Evolutionary conservation across 108 stramenopile species (phyloP).

Genomic region (Fistulifera pelliculosa): DNA sequence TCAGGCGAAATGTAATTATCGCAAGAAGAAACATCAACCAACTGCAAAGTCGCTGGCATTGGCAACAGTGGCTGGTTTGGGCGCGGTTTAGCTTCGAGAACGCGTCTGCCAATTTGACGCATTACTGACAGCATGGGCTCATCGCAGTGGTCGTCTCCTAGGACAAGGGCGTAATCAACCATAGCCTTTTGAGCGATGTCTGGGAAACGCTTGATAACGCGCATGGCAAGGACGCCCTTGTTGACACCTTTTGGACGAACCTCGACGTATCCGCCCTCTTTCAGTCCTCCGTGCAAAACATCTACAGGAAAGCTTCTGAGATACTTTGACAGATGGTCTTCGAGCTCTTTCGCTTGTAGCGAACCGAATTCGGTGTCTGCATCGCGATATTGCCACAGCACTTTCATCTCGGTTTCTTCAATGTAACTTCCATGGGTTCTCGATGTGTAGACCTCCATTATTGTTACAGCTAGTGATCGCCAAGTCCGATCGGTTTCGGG

Average conservation of each 20-base stretch:
- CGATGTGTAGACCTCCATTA: constrained; percentile 92
- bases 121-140: constrained; percentile 93
- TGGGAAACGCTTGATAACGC: constrained; percentile 57
- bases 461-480: constrained; percentile 73
- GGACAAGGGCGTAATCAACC: constrained; percentile 77
- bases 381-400: constrained; percentile 94
- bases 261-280: constrained; percentile 84
- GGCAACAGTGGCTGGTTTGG: constrained; percentile 49
- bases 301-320: constrained; percentile 87
- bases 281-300: constrained; percentile 84
- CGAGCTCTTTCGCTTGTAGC: constrained; percentile 89
- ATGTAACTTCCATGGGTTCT: constrained; percentile 88
- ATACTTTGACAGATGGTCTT: constrained; percentile 91
- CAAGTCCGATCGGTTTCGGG: constrained; percentile 84
- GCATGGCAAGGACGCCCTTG: constrained; percentile 82
- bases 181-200: constrained; percentile 30
- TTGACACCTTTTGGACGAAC: constrained; percentile 84
- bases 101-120: constrained; percentile 70
- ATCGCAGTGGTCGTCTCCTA: constrained; percentile 92
- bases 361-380: constrained; percentile 98
- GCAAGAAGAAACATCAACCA: constrained; percentile 69
- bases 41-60: constrained; percentile 56
- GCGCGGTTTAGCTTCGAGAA: constrained; percentile 32
- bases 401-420: constrained; percentile 87
- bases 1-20: constrained; percentile 54